phyloP scores from a whole-genome alignment of 441 rosid species.

The Melastoma candidum region DNA sequence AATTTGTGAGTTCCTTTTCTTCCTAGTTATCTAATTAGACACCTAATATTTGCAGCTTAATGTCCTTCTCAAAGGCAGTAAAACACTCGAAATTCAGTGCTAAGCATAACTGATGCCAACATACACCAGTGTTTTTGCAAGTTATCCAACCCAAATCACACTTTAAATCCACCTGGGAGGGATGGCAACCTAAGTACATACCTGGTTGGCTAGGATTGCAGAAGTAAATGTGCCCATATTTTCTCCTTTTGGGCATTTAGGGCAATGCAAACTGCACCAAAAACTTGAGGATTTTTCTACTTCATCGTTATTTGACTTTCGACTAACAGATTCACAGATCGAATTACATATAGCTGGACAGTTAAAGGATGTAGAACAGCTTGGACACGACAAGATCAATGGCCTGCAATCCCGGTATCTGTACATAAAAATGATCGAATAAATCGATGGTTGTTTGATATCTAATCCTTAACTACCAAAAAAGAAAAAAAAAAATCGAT shows the following conservation, averaged over 20 bases:
- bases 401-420: constrained; percentile 79
- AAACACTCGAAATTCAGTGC: no score
- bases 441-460: no score
- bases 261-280: constrained; percentile 68
- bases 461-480: no score
- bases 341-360: constrained; percentile 67
- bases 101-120: no score
- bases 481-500: no score
- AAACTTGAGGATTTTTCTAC: constrained; percentile 43
- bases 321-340: constrained; percentile 24
- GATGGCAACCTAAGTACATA: constrained; percentile 9
- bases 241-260: constrained; percentile 63
- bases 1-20: no score
- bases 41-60: no score
- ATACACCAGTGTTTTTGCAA: no score
- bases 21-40: no score
- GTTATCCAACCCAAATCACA: no score
- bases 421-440: constrained; percentile 17
- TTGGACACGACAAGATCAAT: constrained; percentile 66
- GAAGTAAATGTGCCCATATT: constrained; percentile 55
- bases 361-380: constrained; percentile 65
- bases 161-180: no score
- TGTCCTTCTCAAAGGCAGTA: no score
- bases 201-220: constrained; percentile 83
- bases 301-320: constrained; percentile 29